Conservation (phyloP, 2,329 filamentous ascomycete species). For the Cladosporium sp. region DNA sequence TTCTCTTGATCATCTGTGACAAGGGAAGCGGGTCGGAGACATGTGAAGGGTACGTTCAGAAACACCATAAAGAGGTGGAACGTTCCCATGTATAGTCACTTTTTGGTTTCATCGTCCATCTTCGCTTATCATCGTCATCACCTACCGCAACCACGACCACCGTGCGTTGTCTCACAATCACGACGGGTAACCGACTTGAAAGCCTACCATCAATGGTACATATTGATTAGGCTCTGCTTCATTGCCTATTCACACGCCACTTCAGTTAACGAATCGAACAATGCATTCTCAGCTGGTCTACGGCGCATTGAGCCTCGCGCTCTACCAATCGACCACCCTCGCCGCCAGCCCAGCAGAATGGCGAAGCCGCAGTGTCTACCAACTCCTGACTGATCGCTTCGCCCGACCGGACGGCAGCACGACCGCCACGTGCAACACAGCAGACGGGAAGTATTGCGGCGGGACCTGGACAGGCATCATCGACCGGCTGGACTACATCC, state of each 20-base stretch:
- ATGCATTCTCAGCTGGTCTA: constrained; percentile 4
- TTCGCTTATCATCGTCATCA: neutral
- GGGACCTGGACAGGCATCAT: constrained; percentile 58
- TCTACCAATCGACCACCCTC: constrained; percentile 14
- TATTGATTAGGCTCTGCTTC: neutral
- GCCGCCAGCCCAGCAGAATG: constrained; percentile 32
- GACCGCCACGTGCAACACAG: constrained; percentile 34
- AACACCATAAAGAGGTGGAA: constrained; percentile 4
- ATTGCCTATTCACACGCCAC: neutral
- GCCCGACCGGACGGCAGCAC: constrained; percentile 38
- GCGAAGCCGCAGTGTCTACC: constrained; percentile 39
- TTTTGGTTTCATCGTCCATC: neutral
- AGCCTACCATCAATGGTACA: constrained; percentile 7
- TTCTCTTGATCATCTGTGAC: constrained; percentile 7
- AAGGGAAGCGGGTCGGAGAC: constrained; percentile 4
- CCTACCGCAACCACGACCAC: constrained; percentile 1
- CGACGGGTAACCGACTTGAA: constrained; percentile 2
- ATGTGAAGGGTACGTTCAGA: constrained; percentile 7
- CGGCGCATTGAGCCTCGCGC: constrained; percentile 20
- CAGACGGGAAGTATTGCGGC: constrained; percentile 50
- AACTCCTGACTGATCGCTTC: constrained; percentile 42
- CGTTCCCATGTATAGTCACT: constrained; percentile 1
- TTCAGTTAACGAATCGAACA: neutral
- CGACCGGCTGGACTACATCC: constrained; percentile 59
- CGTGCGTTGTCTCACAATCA: constrained; percentile 5